Evolutionary conservation across 257 asterid genomes (phyloP), one percentile per base, ranked within the genome.

Genomic region (Solanum dulcamara): DNA sequence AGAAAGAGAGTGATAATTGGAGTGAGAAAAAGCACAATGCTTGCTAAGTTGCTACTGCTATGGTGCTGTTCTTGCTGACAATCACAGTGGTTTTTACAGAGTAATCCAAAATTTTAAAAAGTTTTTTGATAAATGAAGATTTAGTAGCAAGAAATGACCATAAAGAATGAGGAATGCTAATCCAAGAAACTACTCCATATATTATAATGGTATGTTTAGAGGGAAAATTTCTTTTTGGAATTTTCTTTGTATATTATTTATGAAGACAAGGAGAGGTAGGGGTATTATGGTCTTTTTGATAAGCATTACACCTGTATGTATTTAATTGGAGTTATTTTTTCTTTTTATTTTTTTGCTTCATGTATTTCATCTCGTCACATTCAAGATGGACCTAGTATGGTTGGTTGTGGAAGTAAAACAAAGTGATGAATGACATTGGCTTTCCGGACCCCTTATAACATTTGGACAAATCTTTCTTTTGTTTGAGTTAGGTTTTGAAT

Each of bases 1-100:
- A 64, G 86, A 71, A 5, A 72, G 72, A 77, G 66, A 40, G 55
- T 82, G 83, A 89, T 89, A 87, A 90, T 90, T 90, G 91, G 94
- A 92, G 95, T 84, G 94, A 90, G 95, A 91, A 87, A 89, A 37
- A 35, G 53, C 24, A 60, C 42, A 82, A 33, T 50, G 80, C 38
- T 33, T 38, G 66, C 4, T 59, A 59, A 59, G 7, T 59, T 60
- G 51, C 37, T 81, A 81, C 50, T 62, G 10, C 24, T 82, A 82
- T 44, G 85, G 59, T 37, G 55, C 46, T 37, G 74, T 66, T 82
- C 60, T 60, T 83, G 74, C 53, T 82, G 82, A 71, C 32, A 32
- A 46, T 59, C 26, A 53, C 86, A 81, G 81, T 68, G 6, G 60
- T 50, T 20, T 53, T 81, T 37, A 83, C 37, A 80, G 71, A 70